These are phyloP conservation scores for Neofusicoccum sp. DNA, from an alignment of 2,329 filamentous ascomycete genomes.

Conservation along the genomic window DNA sequence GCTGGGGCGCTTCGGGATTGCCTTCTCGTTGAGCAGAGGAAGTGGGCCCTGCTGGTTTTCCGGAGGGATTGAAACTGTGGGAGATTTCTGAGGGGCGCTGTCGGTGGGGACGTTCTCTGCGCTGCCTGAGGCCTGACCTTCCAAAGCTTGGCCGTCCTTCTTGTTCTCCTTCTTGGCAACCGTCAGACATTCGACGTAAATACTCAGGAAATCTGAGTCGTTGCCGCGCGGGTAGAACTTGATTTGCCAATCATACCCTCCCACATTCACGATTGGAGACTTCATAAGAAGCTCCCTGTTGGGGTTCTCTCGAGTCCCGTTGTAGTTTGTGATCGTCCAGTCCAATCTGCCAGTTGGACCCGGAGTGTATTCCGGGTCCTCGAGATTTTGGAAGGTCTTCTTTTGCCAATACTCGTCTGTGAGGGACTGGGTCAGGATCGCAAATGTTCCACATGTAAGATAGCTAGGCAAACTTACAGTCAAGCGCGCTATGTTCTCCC, in stretches of 20 bases:
- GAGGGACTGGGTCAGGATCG: neutral
- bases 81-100: neutral
- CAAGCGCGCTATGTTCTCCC: slow-evolving; percentile 57
- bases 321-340: slow-evolving; percentile 61
- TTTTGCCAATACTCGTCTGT: slow-evolving; percentile 61
- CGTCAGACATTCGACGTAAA: slow-evolving; percentile 64
- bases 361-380: slow-evolving; percentile 61
- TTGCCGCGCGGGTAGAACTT: slow-evolving; percentile 67
- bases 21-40: slow-evolving; percentile 37
- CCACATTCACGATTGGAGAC: slow-evolving; percentile 58
- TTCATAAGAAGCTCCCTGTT: slow-evolving; percentile 62
- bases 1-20: slow-evolving; percentile 44
- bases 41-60: slow-evolving; percentile 39
- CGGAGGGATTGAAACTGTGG: neutral
- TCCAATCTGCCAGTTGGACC: slow-evolving; percentile 59
- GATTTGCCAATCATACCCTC: slow-evolving; percentile 66
- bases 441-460: too few species aligned
- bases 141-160: slow-evolving; percentile 23
- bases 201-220: slow-evolving; percentile 59
- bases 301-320: slow-evolving; percentile 62
- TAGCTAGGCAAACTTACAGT: slow-evolving; percentile 44
- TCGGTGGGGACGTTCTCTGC: neutral
- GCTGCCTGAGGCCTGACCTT: slow-evolving; percentile 22
- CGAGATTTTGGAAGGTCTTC: slow-evolving; percentile 56
- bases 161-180: slow-evolving; percentile 34